Base-by-base conservation (phyloP, 2,329 filamentous ascomycete species). In the Sarocladiaceae sp. region DNA sequence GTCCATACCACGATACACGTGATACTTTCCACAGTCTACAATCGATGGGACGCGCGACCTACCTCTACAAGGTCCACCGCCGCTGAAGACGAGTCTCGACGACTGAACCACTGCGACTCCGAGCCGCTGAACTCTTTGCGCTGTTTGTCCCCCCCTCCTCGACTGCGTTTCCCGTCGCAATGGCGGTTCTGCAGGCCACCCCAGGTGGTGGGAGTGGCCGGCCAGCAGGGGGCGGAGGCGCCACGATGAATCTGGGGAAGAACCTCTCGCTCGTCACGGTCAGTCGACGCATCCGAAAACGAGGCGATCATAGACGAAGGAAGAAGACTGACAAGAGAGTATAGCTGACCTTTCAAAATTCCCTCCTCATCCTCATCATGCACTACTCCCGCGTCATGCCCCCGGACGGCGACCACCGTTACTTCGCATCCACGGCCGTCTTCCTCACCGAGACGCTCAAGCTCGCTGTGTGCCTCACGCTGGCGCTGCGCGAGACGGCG, bases 301-400 rank as follows among this genome's bases (percentile, higher is more conserved):
- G 37, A 55, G 56, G 48, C 53, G 51, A 53, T 54, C 50, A 20
- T 39, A 57, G 16, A 54, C 52, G 18, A 55, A 44, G 48, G 45
- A 48, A 24, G 32, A 33, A 33, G 50, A 45, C 50, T 55, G 44
- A 53, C 45, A 24, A 29, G 48, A 31, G 16, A 27, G 6, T 26
- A 19, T 56, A 90, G 86, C 74, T 91, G 57, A 88, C 82, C 21
- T 80, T 65, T 44, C 63, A 90, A 68, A 90, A 90, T 60, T 88
- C 85, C 6, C 83, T 81, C 20, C 72, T 90, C 48, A 88, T 88
- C 48, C 68, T 91, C 53, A 76, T 96, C 45, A 85, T 95, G 75
- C 91, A 96, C 68, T 95, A 97, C 65, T 95, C 90, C 23, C 81
- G 90, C 52, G 82, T 94, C 48, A 96, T 96, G 90, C 85, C 89